Percentiles rank a stretch among this genome's conserved stretches.
These are phyloP conservation scores for Tetrapisispora iriomotensis DNA, from an alignment of 805 yeast species.

Conservation along the genomic window DNA sequence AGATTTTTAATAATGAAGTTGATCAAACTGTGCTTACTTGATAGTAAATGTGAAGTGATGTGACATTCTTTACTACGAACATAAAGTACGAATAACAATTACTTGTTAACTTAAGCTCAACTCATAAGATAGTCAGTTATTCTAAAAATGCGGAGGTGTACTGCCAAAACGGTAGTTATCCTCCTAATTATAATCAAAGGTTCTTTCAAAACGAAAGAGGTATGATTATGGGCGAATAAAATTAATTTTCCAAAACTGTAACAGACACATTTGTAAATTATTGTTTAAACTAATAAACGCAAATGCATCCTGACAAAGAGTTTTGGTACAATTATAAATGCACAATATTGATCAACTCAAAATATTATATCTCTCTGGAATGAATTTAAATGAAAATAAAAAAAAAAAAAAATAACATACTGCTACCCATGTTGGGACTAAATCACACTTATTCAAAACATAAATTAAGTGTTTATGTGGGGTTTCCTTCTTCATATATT, in stretches of 20 bases:
- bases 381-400: neutral
- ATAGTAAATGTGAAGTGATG: conserved; percentile 38
- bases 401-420: conserved; percentile 49
- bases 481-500: conserved; percentile 84
- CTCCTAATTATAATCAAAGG: conserved; percentile 29
- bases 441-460: conserved; percentile 93
- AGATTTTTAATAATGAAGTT: no score
- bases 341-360: no score
- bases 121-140: conserved; percentile 52
- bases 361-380: neutral
- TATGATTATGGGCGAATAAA: conserved; percentile 40
- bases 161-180: conserved; percentile 38
- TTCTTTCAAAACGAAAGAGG: conserved; percentile 29
- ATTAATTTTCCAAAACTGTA: conserved; percentile 93
- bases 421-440: conserved; percentile 98
- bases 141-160: conserved; percentile 34
- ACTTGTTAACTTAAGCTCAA: conserved; percentile 43
- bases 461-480: conserved; percentile 93
- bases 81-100: conserved; percentile 11
- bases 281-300: conserved; percentile 12
- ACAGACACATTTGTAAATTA: conserved; percentile 67
- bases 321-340: conserved; percentile 47
- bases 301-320: conserved; percentile 69
- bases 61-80: conserved; percentile 88
- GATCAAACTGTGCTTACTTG: no score